Conservation (phyloP, 352 stramenopile genomes). For the Bremia lactucae region DNA sequence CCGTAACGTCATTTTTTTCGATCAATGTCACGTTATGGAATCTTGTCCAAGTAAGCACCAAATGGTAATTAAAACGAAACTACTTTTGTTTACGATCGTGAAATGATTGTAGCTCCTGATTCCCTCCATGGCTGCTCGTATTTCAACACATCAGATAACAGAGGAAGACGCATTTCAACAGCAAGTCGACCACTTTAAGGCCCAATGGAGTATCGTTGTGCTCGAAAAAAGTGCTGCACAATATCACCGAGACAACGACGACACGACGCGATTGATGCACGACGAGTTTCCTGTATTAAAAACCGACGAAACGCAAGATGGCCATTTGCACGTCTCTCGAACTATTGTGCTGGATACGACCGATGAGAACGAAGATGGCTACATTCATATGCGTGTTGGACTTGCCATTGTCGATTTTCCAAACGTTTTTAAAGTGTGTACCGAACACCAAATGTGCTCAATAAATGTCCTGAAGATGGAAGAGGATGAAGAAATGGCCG, state of each 20-base stretch:
- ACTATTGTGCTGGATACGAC: conserved; percentile 60
- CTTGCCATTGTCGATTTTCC: conserved; percentile 63
- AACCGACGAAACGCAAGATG: conserved; percentile 38
- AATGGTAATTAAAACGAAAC: conserved; percentile 1
- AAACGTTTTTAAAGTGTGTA: conserved; percentile 54
- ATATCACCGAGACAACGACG: conserved; percentile 17
- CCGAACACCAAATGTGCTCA: conserved; percentile 53
- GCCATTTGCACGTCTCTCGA: conserved; percentile 33
- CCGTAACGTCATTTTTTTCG: conserved; percentile 26
- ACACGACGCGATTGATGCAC: conserved; percentile 12
- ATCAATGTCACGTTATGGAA: conserved; percentile 72
- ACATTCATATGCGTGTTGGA: conserved; percentile 48
- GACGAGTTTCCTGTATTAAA: conserved; percentile 40
- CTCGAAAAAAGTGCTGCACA: conserved; percentile 19
- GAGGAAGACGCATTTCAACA: conserved; percentile 43
- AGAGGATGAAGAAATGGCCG: conserved; percentile 57
- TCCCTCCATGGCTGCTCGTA: conserved; percentile 10
- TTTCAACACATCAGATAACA: conserved; percentile 12
- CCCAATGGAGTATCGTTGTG: conserved; percentile 44
- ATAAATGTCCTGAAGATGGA: conserved; percentile 66
- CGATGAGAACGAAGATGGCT: conserved; percentile 56
- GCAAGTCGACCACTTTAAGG: conserved; percentile 41
- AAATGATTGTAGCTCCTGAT: conserved; percentile 26
- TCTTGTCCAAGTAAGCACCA: conserved; percentile 33
- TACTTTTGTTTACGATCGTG: not conserved